A percentile compares a stretch with the other conserved stretches of the same genome.
phyloP scores from a whole-genome alignment of 2,329 filamentous ascomycete genomes.

The Pseudogymnoascus sp. region DNA sequence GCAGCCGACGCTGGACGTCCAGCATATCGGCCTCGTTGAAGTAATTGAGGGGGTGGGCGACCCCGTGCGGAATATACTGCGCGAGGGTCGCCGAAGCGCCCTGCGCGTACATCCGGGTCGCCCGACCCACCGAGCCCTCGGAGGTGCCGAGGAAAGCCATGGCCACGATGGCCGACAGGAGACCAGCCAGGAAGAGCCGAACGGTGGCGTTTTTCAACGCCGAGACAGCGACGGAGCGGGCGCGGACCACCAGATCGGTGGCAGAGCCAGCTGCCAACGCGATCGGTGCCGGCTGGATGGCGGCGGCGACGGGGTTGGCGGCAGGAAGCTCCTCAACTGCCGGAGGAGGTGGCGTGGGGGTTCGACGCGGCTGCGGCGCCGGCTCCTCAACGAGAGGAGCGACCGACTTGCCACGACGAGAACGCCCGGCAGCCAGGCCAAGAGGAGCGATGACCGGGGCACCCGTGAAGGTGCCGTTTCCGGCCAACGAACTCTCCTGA shows the following conservation, averaged over 20 bases:
- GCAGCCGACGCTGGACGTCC: conserved; percentile 18
- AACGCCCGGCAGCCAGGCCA: not conserved
- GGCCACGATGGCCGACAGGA: not conserved
- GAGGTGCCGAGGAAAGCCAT: not conserved
- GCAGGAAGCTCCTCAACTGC: not conserved
- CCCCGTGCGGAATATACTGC: conserved; percentile 19
- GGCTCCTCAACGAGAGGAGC: not conserved
- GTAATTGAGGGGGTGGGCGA: conserved; percentile 15
- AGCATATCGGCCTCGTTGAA: conserved; percentile 17
- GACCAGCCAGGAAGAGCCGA: not conserved
- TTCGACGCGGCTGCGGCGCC: not conserved
- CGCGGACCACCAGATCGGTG: not conserved
- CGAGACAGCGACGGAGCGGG: not conserved
- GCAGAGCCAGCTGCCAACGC: not conserved
- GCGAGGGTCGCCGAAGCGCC: conserved; percentile 9
- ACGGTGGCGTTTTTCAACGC: not conserved
- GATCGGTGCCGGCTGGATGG: not conserved
- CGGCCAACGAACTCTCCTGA: conserved; percentile 2
- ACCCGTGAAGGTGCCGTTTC: not conserved
- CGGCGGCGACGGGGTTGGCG: not conserved
- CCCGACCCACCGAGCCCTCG: not conserved
- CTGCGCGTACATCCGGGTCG: not conserved
- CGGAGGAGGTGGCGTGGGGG: not conserved
- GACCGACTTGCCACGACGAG: not conserved
- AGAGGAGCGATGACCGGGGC: not conserved